Evolutionary conservation across 768 basidiomycete species (phyloP), one percentile per base, ranked within the genome.

Genomic region (Peribolospora baueri): DNA sequence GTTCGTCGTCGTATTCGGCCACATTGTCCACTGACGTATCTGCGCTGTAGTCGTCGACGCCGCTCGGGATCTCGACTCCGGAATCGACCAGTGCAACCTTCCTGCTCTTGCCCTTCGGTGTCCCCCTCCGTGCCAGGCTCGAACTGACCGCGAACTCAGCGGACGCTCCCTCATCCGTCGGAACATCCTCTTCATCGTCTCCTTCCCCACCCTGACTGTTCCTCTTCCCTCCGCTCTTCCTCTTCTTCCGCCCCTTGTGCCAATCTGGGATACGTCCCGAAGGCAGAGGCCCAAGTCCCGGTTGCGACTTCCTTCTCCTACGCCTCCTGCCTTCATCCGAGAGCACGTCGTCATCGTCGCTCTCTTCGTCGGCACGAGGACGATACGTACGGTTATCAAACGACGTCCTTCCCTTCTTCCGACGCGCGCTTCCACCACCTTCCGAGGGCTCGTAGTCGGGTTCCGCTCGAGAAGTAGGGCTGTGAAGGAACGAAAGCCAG

Each of bases 161-260:
- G 41, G 11, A 46, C 43, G 6, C 48, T 36, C 11, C 48, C 10
- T 46, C 51, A 14, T 11, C 50, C 1, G 25, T 25, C 25, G 25
- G 25, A 25, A 25, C 25, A 25, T 50, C 51, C 40, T 49, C 54
- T 8, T 53, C 42, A 3, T 48, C 50, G n/a, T 56, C 56, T 1
- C 37, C 53, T 7, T 10, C 52, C n/a, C 45, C 47, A 39, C 25
- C 49, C 5, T 39, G 14, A 0, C 2, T 42, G 0, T 5, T 37
- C 13, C 41, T 10, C 47, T 37, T 56, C 57, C 46, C 53, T n/a
- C 43, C 14, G 1, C 55, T 55, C 39, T 50, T 52, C 37, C 49
- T 43, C 7, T 54, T 36, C 51, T 55, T 56, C 11, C 53, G 39
- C 57, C 58, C 58, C 55, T 60, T 60, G 5, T 56, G 57, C 25